Evolutionary conservation across 805 yeast genomes (phyloP), one percentile per base, ranked within the genome.

Genomic region (Blastobotrys peoriensis): DNA sequence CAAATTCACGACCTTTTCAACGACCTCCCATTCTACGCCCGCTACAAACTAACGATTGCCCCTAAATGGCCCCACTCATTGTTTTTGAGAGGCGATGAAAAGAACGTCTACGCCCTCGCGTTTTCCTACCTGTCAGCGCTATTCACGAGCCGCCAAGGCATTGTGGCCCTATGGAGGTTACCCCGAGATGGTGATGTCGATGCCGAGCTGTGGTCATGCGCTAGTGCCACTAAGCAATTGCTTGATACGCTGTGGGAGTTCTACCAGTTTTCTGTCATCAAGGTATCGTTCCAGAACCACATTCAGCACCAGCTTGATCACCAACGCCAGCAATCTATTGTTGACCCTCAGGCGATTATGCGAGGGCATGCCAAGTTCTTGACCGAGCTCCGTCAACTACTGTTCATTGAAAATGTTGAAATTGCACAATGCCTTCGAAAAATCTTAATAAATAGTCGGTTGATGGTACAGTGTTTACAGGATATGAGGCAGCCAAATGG

Each of bases 21-120:
- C n/a, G 57, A 56, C 20, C 28, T 56, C 4, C 20, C 45, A 22
- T 36, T 46, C 6, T 46, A 49, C 2, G 25, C 44, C 22, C 43
- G 50, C 21, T 44, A 47, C 36, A 36, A 33, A 28, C 42, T 55
- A 19, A 8, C 17, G 3, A 33, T 54, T 23, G 33, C 40, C 4
- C 43, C 54, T 16, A 41, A 51, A n/a, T 56, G 58, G 57, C 59
- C 59, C 4, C 45, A 42, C n/a, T 41, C 43, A 13, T 47, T 54
- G n/a, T 37, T 55, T 21, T 39, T 48, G 4, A 38, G 50, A 5
- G 36, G 34, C 3, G 45, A 41, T 17, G 2, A 37, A 38, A 30
- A 33, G 20, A 5, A 44, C 30, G 22, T 27, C 4, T 40, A 54
- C 33, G 39, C 45, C 10, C 22, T 38, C 18, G 8, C 40, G 19